Evolutionary conservation across 2,329 filamentous ascomycete genomes (phyloP), one percentile per base, ranked within the genome.

Genomic region (Sordariomycetes sp.): DNA sequence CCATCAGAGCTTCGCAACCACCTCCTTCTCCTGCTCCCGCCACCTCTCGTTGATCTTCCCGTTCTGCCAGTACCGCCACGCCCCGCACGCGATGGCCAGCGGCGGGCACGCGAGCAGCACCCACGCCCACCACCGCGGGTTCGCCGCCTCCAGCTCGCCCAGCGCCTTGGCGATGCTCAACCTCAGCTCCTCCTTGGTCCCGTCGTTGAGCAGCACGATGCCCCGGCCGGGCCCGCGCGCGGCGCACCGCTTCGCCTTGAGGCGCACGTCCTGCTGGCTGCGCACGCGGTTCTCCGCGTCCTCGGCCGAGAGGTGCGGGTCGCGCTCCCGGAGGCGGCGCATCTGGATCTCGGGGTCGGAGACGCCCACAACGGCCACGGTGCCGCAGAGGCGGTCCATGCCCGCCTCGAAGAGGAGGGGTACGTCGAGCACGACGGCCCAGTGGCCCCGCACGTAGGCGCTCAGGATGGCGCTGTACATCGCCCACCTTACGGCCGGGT

Each of bases 381-480:
- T 86, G 3, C 91, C 91, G 68, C 92, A 97, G 63, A 96, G 82
- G 48, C 84, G 76, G 71, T 99, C 94, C 72, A 96, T 85, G 2
- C 85, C 84, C 64, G 85, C 87, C 77, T 99, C 94, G 65, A 97
- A 97, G 50, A 99, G 79, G 58, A 99, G 76, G 56, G 94, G 94
- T 10, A 99, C 86, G 68, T 99, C 94, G 18, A 97, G 78, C 40
- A 99, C 87, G 3, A 96, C 90, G 0, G 91, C 92, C 90, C 93
- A 94, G 68, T 85, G 70, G 0, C 94, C 93, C 1, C 73, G 73
- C 16, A 94, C 58, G 67, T 96, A 97, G 64, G 82, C 83, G 61
- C 77, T 76, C n/a, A 90, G 67, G 59, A 97, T 81, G 54, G 81
- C 77, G 65, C 79, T 83, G 71, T 90, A 90, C 80, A 97, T 93